Evolutionary conservation across 805 yeast species (phyloP), one percentile per base, ranked within the genome.

Genomic region (Barnettozyma californica): DNA sequence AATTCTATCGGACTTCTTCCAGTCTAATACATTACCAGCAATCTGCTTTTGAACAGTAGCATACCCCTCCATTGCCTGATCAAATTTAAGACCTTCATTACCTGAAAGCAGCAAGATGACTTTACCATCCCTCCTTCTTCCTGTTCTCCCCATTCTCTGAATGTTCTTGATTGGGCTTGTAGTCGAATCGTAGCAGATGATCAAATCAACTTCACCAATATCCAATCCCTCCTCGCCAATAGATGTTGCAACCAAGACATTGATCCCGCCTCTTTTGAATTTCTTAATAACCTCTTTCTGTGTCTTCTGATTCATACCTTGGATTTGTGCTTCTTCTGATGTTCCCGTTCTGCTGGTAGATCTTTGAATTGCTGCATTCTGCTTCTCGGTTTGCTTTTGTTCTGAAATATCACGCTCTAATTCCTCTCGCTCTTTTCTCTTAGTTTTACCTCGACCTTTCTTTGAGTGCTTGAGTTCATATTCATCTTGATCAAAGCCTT

Each of bases 201-300:
- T 92, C 58, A 94, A 64, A 65, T 94, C 99, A 46, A 94, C 99
- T 63, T 95, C 97, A 29, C 99, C 99, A 55, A 94, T 95, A 71
- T 94, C 99, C 54, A 94, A 74, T 41, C 99, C 99, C 71, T 94
- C 99, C 64, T 94, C 99, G 42, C 98, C 99, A 61, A 94, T 92
- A 0, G 97, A 90, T 0, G 99, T 94, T 5, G 98, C 97, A 6
- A 94, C 96, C 19, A 94, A 68, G 9, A 88, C 81, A 61, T 94
- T 95, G 59, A 79, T 78, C 1, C 66, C 72, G 8, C 96, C 97
- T 0, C 66, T 59, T 58, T 84, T 87, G 67, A 94, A 94, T 49
- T 82, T 73, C 27, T 76, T 75, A 26, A 94, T 83, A 10, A 88
- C 76, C 48, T 83, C 84, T 56, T 88, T 89, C 60, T 94, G 99